phyloP scores from a whole-genome alignment of 1,139 yeast species.

The Schwanniomyces etchellsii region DNA sequence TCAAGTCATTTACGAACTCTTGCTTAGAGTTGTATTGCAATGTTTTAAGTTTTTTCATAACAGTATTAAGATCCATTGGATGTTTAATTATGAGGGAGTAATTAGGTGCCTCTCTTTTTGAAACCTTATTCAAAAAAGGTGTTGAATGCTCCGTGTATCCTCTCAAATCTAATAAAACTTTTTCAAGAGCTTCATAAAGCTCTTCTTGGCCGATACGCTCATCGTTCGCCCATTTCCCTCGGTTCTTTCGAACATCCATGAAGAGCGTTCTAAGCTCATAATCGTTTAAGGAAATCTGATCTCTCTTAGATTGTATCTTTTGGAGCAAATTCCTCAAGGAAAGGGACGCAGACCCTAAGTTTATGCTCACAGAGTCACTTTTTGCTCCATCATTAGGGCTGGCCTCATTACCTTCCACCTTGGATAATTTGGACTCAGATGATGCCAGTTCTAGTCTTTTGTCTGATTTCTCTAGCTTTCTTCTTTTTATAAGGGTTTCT shows the following conservation, averaged over 20 bases:
- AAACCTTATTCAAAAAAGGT: slow-evolving; percentile 89
- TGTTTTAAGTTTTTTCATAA: slow-evolving; percentile 78
- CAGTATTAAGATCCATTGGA: slow-evolving; percentile 97
- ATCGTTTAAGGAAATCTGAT: slow-evolving; percentile 71
- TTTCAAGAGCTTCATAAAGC: slow-evolving; percentile 93
- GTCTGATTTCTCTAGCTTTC: slow-evolving; percentile 78
- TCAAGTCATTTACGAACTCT: slow-evolving; percentile 87
- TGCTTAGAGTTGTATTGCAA: slow-evolving; percentile 78
- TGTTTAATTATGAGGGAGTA: slow-evolving; percentile 83
- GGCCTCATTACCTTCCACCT: slow-evolving; percentile 7
- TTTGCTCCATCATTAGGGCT: slow-evolving; percentile 7
- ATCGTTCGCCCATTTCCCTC: slow-evolving; percentile 97
- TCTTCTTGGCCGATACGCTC: slow-evolving; percentile 96
- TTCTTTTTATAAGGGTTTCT: slow-evolving; percentile 70
- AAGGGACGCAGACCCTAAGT: slow-evolving; percentile 75
- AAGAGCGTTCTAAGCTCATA: slow-evolving; percentile 78
- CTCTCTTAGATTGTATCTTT: slow-evolving; percentile 74
- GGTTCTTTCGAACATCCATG: slow-evolving; percentile 87
- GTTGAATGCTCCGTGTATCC: slow-evolving; percentile 96
- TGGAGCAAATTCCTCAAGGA: slow-evolving; percentile 77
- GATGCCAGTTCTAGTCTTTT: slow-evolving; percentile 43
- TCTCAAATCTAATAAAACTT: slow-evolving; percentile 83
- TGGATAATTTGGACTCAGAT: slow-evolving; percentile 3
- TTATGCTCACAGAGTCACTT: slow-evolving; percentile 22
- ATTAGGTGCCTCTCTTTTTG: slow-evolving; percentile 96